Conservation (phyloP, 805 yeast species). For the Barnettozyma populi region DNA sequence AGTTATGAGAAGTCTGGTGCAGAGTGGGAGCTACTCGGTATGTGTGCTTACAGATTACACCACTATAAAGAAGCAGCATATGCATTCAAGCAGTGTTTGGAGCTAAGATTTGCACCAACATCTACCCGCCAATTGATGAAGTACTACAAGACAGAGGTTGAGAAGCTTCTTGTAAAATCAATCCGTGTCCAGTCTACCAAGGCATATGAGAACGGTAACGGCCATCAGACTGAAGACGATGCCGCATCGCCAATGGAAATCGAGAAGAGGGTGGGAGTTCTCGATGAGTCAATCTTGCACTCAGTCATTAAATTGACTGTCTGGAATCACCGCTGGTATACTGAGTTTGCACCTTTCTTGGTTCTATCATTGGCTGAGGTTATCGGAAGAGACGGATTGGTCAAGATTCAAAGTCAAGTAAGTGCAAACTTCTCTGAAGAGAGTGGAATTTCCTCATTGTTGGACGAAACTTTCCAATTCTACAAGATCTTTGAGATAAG, state of each 20-base stretch:
- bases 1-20: constrained; percentile 69
- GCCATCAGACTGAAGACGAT: constrained; percentile 8
- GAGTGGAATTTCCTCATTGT: constrained; percentile 51
- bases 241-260: constrained; percentile 20
- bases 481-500: constrained; percentile 25
- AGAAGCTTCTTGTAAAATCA: constrained; percentile 24
- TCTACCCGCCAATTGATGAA: constrained; percentile 70
- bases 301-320: constrained; percentile 73
- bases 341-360: constrained; percentile 75
- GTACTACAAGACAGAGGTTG: constrained; percentile 49
- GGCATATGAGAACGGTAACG: neutral
- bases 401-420: constrained; percentile 68
- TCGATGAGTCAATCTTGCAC: constrained; percentile 47
- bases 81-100: constrained; percentile 72
- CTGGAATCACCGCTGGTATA: constrained; percentile 99
- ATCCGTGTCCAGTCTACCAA: constrained; percentile 8
- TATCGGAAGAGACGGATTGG: constrained; percentile 70
- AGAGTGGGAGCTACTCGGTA: constrained; percentile 92
- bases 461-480: constrained; percentile 46
- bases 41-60: constrained; percentile 77
- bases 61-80: constrained; percentile 82
- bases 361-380: constrained; percentile 52
- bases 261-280: constrained; percentile 33
- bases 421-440: constrained; percentile 56
- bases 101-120: constrained; percentile 72